Percentiles rank a stretch among this genome's conserved stretches.
Conservation (phyloP, 371 early-diverging fungal species). For the Nematocida sp. region DNA sequence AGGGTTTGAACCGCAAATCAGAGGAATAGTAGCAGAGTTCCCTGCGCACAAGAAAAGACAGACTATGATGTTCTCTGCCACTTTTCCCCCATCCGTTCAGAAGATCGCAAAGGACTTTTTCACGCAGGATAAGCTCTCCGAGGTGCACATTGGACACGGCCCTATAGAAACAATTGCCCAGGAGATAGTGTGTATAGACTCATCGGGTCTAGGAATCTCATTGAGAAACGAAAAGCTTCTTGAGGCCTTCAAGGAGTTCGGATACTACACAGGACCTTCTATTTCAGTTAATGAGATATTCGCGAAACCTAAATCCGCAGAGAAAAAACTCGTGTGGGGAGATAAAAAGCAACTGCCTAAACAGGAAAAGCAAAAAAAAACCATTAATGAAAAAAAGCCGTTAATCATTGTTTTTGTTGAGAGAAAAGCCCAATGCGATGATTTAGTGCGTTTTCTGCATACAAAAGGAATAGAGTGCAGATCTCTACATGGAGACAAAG, state of each 20-base stretch:
- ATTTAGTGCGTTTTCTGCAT: conserved; percentile 71
- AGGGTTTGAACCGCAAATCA: conserved; percentile 82
- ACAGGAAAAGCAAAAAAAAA: not conserved
- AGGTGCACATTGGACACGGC: conserved; percentile 62
- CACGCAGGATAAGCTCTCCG: conserved; percentile 34
- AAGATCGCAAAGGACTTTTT: conserved; percentile 67
- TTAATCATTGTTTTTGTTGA: conserved; percentile 94
- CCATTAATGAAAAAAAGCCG: conserved; percentile 68
- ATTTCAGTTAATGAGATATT: not conserved
- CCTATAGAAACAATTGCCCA: conserved; percentile 83
- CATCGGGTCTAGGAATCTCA: not conserved
- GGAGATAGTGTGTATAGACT: conserved; percentile 69
- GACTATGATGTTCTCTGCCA: conserved; percentile 59
- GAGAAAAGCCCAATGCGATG: conserved; percentile 78
- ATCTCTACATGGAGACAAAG: conserved; percentile 55
- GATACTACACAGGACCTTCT: not conserved
- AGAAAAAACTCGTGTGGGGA: not conserved
- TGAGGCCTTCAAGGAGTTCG: conserved; percentile 9
- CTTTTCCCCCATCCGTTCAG: conserved; percentile 36
- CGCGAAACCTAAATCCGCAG: not conserved
- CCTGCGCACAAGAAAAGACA: conserved; percentile 28
- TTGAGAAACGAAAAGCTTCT: conserved; percentile 25
- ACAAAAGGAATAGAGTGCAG: conserved; percentile 75
- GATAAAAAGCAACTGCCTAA: not conserved
- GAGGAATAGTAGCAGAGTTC: conserved; percentile 57